Base-by-base conservation (phyloP, 345 rosid genomes). In the Eucalyptus sp. region DNA sequence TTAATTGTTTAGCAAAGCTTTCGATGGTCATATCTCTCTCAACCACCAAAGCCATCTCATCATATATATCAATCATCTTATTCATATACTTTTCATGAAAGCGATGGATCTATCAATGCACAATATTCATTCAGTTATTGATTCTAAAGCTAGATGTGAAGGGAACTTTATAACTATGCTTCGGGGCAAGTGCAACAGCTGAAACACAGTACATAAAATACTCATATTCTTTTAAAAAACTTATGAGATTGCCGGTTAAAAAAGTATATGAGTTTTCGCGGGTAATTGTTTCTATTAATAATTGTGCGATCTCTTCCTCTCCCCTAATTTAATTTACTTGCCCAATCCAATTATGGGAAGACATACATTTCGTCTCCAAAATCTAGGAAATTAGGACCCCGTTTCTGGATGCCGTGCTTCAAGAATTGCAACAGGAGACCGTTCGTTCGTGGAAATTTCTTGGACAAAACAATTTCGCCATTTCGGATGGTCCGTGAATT, bases 121-220 rank as follows among this genome's bases (percentile, higher is more conserved):
- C 25, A 52, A 20, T 52, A 20, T 52, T 7, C 24, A 52, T 52
- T 52, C 7, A 52, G 58, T 52, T 52, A 18, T 18, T 0, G 2
- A 0, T 52, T 52, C 4, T 5, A 52, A 2, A 3, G 0, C 58
- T 0, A 18, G 24, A 52, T 7, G 58, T 52, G 58, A 52, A 20
- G 2, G 58, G 58, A 52, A 52, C 58, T 52, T 20, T 52, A 52
- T 20, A 20, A 52, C 10, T 52, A 52, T 52, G 58, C 58, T 18
- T 0, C 0, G 0, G 10, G 25, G 2, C 58, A 52, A 52, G 58
- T 20, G 25, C 10, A 7, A 20, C 20, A 20, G 58, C 58, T 52
- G 20, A 52, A 52, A 52, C 58, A 52, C 0, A 0, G 5, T 8
- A 0, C 0, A 0, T 52, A 52, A 52, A 0, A 52, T 52, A 52